Evolutionary conservation across 2,329 filamentous ascomycete genomes (phyloP).

Genomic region (Blastomyces parvus): DNA sequence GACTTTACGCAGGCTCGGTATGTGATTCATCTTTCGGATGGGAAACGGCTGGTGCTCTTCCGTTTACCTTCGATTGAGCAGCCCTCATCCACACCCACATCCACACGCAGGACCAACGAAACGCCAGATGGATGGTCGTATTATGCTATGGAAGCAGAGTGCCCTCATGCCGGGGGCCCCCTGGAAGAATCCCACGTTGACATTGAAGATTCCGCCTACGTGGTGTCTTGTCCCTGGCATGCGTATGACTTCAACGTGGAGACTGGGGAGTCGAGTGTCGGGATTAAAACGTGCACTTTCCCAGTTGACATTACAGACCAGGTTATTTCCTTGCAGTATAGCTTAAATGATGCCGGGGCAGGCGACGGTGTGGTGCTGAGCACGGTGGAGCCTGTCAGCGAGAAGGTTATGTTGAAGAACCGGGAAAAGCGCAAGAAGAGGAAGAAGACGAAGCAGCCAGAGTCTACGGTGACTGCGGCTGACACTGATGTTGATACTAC

Average conservation of each 20-base stretch:
- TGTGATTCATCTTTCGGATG: slow-evolving; percentile 35
- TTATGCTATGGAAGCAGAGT: slow-evolving; percentile 42
- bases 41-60: slow-evolving; percentile 40
- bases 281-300: slow-evolving; percentile 41
- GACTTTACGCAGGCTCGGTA: slow-evolving; percentile 35
- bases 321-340: slow-evolving; percentile 28
- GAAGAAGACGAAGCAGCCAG: not conserved
- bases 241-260: slow-evolving; percentile 44
- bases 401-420: slow-evolving; percentile 39
- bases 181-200: slow-evolving; percentile 40
- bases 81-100: slow-evolving; percentile 18
- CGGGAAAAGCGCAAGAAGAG: slow-evolving; percentile 15
- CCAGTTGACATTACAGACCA: slow-evolving; percentile 32
- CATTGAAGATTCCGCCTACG: slow-evolving; percentile 41
- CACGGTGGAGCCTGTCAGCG: slow-evolving; percentile 37
- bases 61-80: slow-evolving; percentile 36
- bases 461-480: slow-evolving; percentile 10
- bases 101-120: slow-evolving; percentile 25
- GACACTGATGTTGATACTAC: not conserved
- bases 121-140: slow-evolving; percentile 36
- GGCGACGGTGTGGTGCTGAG: slow-evolving; percentile 21
- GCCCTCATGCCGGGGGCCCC: slow-evolving; percentile 40
- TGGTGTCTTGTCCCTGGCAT: slow-evolving; percentile 42
- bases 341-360: slow-evolving; percentile 15
- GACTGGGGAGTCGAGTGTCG: slow-evolving; percentile 41